Percentiles rank a stretch among this genome's conserved stretches.
Conservation (phyloP, 1,284 basidiomycete species). For the Apiotrichum siamense region DNA sequence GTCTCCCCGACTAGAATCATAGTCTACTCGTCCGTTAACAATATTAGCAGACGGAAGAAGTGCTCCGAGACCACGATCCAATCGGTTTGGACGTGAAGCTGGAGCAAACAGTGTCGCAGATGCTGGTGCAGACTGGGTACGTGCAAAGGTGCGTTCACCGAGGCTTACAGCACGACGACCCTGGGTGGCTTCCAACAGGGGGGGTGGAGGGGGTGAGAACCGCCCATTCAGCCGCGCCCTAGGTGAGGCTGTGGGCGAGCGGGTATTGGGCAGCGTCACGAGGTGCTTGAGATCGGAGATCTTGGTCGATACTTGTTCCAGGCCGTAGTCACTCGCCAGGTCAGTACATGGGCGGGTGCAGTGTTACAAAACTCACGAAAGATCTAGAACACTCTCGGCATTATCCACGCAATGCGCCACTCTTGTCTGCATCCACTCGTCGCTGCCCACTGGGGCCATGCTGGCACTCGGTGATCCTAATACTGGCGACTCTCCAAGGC, state of each 20-base stretch:
- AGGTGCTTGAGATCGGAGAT: conserved; percentile 41
- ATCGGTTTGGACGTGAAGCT: neutral
- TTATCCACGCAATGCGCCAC: conserved; percentile 36
- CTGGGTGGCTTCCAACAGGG: neutral
- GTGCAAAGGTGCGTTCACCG: conserved; percentile 25
- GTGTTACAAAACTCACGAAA: no score
- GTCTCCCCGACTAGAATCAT: neutral
- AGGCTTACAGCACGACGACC: neutral
- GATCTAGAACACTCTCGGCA: conserved; percentile 23
- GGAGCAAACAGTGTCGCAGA: conserved; percentile 19
- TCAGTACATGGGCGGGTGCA: neutral
- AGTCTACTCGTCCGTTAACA: neutral
- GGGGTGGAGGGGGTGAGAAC: neutral
- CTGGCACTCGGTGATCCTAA: neutral
- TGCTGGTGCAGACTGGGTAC: conserved; percentile 33
- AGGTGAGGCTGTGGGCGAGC: conserved; percentile 17
- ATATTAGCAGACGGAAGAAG: neutral
- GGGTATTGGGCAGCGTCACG: conserved; percentile 29
- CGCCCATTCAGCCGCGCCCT: conserved; percentile 6
- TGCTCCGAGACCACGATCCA: neutral
- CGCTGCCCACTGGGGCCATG: conserved; percentile 21
- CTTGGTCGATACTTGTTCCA: conserved; percentile 31
- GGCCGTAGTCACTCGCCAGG: conserved; percentile 20
- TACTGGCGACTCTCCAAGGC: neutral
- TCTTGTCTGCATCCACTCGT: conserved; percentile 39